Evolutionary conservation across 1,139 yeast species (phyloP), one percentile per base, ranked within the genome.

Genomic region (Dujonia santamariae): DNA sequence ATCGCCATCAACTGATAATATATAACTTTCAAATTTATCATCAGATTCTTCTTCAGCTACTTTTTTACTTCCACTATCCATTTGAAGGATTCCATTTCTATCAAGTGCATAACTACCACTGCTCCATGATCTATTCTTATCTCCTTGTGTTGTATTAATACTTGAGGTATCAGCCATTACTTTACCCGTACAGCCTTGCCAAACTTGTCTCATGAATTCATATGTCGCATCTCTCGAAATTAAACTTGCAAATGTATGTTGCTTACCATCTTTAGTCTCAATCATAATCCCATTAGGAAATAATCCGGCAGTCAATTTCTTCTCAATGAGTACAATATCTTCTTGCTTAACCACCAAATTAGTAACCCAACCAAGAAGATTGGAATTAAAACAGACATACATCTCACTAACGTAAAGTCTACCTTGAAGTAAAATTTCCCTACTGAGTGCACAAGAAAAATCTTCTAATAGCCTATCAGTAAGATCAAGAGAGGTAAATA

Each of bases 351-450:
- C 74, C 5, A 84, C 75, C 28, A 90, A 59, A 45, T 76, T 85
- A 3, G 97, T 87, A 2, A 87, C 87, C 96, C 96, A 90, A 1
- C 97, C 97, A 32, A 94, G 65, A 30, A 92, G 69, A 50, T 87
- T 87, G n/a, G 97, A 86, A 50, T 87, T 84, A 65, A 94, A 94
- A 53, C 97, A 87, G 2, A 92, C 56, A 48, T 83, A 78, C 39
- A 75, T 75, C 47, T 86, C 95, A 15, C 96, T 80, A 2, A 94
- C 75, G 53, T 87, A 94, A 21, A 92, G 52, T 36, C 96, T 69
- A 6, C 99, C 99, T 48, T 94, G 98, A n/a, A 88, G 65, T 17
- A 92, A 63, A 35, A 92, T 87, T 41, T 92, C 97, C 39, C 88
- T 67, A 47, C 92, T 84, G 40, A 92, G 59, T 0, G 97, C 97